Evolutionary conservation across 768 basidiomycete species (phyloP), one percentile per base, ranked within the genome.

Genomic region (Tylopilus sp.): DNA sequence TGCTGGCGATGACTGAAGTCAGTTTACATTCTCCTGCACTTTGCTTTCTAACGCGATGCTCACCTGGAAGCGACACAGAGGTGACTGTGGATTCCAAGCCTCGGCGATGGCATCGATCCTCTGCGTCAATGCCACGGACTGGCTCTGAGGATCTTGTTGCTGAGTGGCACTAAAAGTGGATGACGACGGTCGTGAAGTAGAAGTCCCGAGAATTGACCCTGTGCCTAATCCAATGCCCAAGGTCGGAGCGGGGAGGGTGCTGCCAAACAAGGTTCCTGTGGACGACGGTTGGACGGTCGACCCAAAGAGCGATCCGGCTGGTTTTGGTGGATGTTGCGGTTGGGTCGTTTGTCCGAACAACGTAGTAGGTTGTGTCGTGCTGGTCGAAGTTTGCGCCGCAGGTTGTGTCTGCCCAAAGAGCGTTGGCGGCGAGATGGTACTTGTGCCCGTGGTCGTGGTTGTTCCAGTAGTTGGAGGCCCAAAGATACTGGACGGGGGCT

Each of bases 21-120:
- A 61, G 46, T 31, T 38, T 7, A 7, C 12, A 17, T 53, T 17
- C 28, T 25, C 25, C 17, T 20, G 10, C 18, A 30, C 22, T 20
- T 18, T 0, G 17, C n/a, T 20, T 17, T 8, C 6, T 31, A 28
- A 25, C 53, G 18, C 10, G 15, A 47, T 10, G 45, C 51, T 31
- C 53, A 91, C 90, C 73, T 92, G 91, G 68, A 94, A 94, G 42
- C 85, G 78, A 66, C 91, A 91, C 39, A 81, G 75, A 3, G 82
- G 75, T 0, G 83, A 85, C 20, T 67, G 57, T 20, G 89, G 73
- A 61, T 85, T 82, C 89, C 90, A 94, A 4, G 88, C 83, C 33
- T 77, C 73, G 6, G 80, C 76, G 48, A 91, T 77, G 0, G 63
- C 72, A 61, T 88, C 83, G 21, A 92, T 82, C 50, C 78, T 77